These are phyloP conservation scores for Aspergillus sp. DNA, from an alignment of 2,329 filamentous ascomycete genomes.

Conservation along the genomic window DNA sequence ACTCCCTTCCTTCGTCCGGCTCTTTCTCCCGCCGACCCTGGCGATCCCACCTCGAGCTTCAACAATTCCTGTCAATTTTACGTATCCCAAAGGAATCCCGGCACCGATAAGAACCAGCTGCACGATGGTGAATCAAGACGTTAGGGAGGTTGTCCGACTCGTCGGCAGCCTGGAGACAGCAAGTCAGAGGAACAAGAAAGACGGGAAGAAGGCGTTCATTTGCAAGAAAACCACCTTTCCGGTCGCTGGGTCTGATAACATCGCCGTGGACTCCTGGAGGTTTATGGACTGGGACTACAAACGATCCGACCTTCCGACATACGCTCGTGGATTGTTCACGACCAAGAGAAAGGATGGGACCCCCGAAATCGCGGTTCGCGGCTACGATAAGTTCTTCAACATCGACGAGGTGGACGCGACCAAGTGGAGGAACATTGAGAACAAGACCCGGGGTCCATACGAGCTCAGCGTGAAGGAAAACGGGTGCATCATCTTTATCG, in stretches of 20 bases:
- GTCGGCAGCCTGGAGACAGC: slow-evolving; percentile 62
- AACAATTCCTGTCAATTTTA: not conserved
- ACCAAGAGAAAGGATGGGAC: slow-evolving; percentile 63
- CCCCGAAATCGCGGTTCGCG: slow-evolving; percentile 78
- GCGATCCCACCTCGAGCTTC: not conserved
- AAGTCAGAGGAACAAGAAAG: slow-evolving; percentile 45
- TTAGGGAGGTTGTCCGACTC: slow-evolving; percentile 64
- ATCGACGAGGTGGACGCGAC: slow-evolving; percentile 78
- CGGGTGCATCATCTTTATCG: slow-evolving; percentile 98
- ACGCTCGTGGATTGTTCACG: slow-evolving; percentile 94
- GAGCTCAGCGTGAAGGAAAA: slow-evolving; percentile 98
- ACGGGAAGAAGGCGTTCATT: slow-evolving; percentile 60
- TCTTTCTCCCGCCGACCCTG: not conserved
- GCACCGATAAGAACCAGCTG: slow-evolving; percentile 15
- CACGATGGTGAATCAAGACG: slow-evolving; percentile 66
- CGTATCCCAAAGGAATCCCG: not conserved
- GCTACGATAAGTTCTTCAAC: slow-evolving; percentile 99
- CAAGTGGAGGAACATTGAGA: slow-evolving; percentile 75
- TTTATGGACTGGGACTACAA: slow-evolving; percentile 98
- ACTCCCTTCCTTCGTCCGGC: not conserved
- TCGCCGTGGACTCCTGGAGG: slow-evolving; percentile 84
- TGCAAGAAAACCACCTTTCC: slow-evolving; percentile 79
- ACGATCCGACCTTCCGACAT: slow-evolving; percentile 77
- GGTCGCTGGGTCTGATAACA: slow-evolving; percentile 63
- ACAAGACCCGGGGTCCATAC: slow-evolving; percentile 79